These are phyloP conservation scores for Tricholoma matsutake DNA, from an alignment of 768 basidiomycete genomes.

Conservation along the genomic window DNA sequence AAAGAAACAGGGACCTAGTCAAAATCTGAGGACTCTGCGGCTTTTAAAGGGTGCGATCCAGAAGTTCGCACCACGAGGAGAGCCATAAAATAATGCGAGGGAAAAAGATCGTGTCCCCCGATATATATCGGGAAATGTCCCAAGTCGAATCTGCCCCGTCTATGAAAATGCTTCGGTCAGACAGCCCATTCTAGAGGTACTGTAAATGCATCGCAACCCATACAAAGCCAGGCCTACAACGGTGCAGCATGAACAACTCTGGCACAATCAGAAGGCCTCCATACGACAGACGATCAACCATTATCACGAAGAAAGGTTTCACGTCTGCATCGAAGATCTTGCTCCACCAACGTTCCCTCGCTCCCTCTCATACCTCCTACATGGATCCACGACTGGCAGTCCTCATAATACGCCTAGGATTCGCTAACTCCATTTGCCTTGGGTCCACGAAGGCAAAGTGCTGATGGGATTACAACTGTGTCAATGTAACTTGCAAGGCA, in stretches of 20 bases:
- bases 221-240: neutral
- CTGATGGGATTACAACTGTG: too few species aligned
- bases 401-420: neutral
- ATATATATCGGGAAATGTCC: neutral
- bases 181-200: neutral
- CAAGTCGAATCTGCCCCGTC: neutral
- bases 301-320: neutral
- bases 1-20: neutral
- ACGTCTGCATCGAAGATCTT: neutral
- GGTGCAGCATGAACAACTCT: neutral
- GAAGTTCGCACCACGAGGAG: slow-evolving; percentile 1
- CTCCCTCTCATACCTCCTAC: neutral
- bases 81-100: slow-evolving; percentile 1
- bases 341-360: neutral
- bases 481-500: too few species aligned
- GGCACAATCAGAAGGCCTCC: neutral
- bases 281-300: neutral
- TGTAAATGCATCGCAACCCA: neutral
- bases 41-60: neutral
- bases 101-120: neutral
- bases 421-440: neutral
- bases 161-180: neutral
- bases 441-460: neutral
- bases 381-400: neutral
- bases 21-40: neutral